phyloP scores from a whole-genome alignment of 108 stramenopile species.

The Skeletonema potamos region DNA sequence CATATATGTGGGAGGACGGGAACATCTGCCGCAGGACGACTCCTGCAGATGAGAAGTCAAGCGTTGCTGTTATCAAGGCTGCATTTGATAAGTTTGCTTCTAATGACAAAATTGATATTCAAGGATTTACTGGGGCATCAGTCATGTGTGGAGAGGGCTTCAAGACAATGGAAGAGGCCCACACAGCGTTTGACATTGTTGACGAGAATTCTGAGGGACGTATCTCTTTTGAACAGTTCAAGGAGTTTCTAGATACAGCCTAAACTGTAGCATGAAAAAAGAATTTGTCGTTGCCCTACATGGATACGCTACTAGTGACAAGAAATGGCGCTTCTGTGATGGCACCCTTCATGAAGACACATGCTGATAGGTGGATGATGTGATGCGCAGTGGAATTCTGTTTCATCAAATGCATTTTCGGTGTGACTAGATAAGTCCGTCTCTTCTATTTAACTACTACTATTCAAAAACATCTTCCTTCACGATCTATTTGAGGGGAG shows the following conservation, averaged over 20 bases:
- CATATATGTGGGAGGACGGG: conserved; percentile 61
- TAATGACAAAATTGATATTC: not conserved
- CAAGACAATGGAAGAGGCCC: not conserved
- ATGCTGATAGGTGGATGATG: too few species aligned
- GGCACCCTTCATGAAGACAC: too few species aligned
- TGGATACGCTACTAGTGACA: too few species aligned
- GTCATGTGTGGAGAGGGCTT: not conserved
- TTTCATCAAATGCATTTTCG: not conserved
- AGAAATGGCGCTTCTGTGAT: too few species aligned
- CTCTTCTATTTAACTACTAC: not conserved
- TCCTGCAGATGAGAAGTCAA: not conserved
- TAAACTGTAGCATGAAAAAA: too few species aligned
- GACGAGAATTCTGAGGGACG: not conserved
- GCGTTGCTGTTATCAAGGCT: not conserved
- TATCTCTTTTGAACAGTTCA: not conserved
- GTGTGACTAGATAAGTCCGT: not conserved
- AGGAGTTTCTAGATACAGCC: not conserved
- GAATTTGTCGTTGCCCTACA: too few species aligned
- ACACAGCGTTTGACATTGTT: not conserved
- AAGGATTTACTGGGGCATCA: conserved; percentile 1
- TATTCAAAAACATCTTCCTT: not conserved
- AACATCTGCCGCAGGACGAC: conserved; percentile 28
- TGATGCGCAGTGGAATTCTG: too few species aligned
- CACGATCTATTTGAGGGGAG: not conserved
- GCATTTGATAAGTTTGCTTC: not conserved